Evolutionary conservation across 2,329 filamentous ascomycete genomes (phyloP), one percentile per base, ranked within the genome.

Genomic region (Xylaria sp.): DNA sequence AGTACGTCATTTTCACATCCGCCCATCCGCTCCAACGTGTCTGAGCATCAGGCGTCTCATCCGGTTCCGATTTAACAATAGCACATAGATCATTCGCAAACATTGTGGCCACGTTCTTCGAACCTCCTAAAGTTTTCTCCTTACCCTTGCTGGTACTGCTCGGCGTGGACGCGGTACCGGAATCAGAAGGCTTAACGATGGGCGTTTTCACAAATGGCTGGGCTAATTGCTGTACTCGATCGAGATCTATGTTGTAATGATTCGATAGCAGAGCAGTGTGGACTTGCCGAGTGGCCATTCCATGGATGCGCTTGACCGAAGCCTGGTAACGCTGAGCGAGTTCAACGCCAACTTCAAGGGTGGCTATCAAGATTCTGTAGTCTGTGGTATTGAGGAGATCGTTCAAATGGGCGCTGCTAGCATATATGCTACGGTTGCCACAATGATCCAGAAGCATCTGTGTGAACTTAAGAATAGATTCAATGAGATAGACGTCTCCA

Each of bases 361-460:
- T 92, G 37, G 88, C 88, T 77, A 92, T 90, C 63, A 99, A 86
- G 58, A 99, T 86, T 34, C 90, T 88, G 66, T 95, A 86, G 28
- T 92, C 94, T 2, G 93, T 95, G 54, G 92, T 95, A 80, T 98
- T 93, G 68, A 99, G 88, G 50, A 99, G 87, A 78, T 94, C 91
- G 78, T 95, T 96, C 70, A 99, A 84, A 76, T 97, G 93, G 73
- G 91, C 87, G 79, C 95, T 98, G 84, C 96, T 99, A 69, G 92
- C 93, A 80, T 98, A 99, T 76, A 99, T 90, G 82, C 94, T 98
- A 74, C 97, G 88, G 78, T 99, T 99, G 69, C 95, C 96, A 81
- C 96, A 99, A 79, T 97, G 96, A 79, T 98, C 94, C 61, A 98
- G 84, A 37, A 99, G 86, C 80, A 97, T 88, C 70, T 91, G 89